Conservation (phyloP, 768 basidiomycete species). For the Boletus rubroflammeus region DNA sequence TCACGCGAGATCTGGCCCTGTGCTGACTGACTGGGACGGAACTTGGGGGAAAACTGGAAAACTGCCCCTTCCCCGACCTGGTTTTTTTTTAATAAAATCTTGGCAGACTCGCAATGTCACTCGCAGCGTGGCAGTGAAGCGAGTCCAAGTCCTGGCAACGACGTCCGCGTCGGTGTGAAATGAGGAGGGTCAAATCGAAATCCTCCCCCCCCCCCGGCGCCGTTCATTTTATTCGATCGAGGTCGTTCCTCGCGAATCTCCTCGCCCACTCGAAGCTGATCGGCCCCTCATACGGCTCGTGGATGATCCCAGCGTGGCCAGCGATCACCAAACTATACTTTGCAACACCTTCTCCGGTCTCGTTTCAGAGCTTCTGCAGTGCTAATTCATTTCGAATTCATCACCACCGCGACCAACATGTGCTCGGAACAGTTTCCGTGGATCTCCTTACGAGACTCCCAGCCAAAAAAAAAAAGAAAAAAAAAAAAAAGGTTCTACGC, state of each 20-base stretch:
- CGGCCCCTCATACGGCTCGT: not conserved
- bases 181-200: not conserved
- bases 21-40: not conserved
- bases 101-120: too few species aligned
- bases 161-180: not conserved
- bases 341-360: not conserved
- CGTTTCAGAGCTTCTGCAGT: constrained; percentile 2
- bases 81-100: too few species aligned
- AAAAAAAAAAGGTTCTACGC: not conserved
- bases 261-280: constrained; percentile 9
- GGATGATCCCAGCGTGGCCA: constrained; percentile 4
- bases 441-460: constrained; percentile 11
- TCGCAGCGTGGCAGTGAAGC: not conserved
- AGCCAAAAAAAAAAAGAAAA: not conserved
- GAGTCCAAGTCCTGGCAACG: not conserved
- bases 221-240: constrained; percentile 12
- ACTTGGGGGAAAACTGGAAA: not conserved
- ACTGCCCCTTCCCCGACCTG: too few species aligned
- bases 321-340: not conserved
- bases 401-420: constrained; percentile 12
- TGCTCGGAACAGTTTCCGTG: constrained; percentile 5
- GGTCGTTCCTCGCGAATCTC: not conserved
- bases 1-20: constrained; percentile 6
- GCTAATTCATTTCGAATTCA: constrained; percentile 2
- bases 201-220: not conserved